These are phyloP conservation scores for Amanita polypyramis DNA, from an alignment of 768 basidiomycete genomes.

Conservation along the genomic window DNA sequence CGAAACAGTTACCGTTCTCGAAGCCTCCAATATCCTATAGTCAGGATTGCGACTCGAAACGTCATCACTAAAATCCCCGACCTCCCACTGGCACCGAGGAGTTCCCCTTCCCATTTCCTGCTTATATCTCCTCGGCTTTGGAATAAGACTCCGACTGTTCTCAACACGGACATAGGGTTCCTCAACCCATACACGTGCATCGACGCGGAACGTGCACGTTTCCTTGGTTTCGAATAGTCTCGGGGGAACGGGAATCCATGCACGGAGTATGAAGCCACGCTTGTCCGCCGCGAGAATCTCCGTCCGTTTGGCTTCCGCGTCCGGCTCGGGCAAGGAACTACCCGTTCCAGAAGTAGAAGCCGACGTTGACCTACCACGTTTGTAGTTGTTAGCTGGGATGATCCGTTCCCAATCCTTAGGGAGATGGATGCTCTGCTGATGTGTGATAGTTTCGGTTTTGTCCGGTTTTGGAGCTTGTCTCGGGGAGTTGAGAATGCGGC, in stretches of 20 bases:
- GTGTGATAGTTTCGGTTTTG: neutral
- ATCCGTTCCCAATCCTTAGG: neutral
- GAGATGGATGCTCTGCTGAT: neutral
- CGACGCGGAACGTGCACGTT: constrained; percentile 4
- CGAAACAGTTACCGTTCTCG: neutral
- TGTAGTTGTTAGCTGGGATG: neutral
- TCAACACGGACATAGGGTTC: neutral
- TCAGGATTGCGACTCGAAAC: neutral
- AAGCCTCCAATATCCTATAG: constrained; percentile 2
- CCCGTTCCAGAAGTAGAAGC: neutral
- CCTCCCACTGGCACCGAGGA: neutral
- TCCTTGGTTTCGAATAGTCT: constrained; percentile 1
- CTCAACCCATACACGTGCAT: constrained; percentile 2
- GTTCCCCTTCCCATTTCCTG: neutral
- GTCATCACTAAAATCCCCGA: neutral
- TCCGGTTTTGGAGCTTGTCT: neutral
- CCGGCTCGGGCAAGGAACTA: neutral
- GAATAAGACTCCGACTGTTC: neutral
- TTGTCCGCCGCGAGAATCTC: neutral
- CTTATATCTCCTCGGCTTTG: neutral
- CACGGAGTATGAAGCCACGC: constrained; percentile 2
- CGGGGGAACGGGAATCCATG: neutral
- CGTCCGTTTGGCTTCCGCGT: neutral
- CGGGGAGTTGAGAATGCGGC: neutral
- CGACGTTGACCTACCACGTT: neutral